Evolutionary conservation across 495 filamentous ascomycete species (phyloP).

Genomic region (Lasiosphaeris hirsuta): DNA sequence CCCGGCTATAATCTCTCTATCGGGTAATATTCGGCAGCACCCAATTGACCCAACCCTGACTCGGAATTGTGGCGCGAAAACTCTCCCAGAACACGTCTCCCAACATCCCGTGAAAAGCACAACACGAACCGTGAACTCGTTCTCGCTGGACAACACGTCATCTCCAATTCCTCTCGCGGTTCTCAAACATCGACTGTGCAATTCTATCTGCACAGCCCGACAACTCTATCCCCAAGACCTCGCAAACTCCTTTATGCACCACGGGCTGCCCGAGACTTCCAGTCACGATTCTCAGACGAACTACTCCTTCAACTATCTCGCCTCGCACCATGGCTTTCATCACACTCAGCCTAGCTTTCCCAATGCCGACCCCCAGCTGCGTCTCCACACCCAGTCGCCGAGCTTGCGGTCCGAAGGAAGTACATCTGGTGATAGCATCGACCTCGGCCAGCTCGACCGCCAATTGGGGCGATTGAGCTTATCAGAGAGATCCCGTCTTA

Average conservation of each 20-base stretch:
- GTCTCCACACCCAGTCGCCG: conserved; percentile 26
- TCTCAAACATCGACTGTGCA: conserved; percentile 33
- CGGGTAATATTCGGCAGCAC: neutral
- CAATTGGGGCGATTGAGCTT: conserved; percentile 43
- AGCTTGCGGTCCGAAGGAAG: conserved; percentile 23
- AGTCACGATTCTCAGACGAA: conserved; percentile 49
- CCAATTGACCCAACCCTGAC: neutral
- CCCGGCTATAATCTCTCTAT: neutral
- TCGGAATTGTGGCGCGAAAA: neutral
- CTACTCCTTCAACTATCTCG: conserved; percentile 35
- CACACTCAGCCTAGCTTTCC: conserved; percentile 46
- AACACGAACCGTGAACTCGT: neutral
- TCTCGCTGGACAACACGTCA: neutral
- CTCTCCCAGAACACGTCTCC: conserved; percentile 12
- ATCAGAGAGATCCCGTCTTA: conserved; percentile 14
- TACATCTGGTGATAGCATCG: conserved; percentile 22
- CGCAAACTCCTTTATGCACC: conserved; percentile 78
- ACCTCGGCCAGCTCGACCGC: conserved; percentile 36
- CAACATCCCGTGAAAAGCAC: neutral
- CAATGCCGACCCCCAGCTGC: conserved; percentile 29
- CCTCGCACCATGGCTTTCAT: conserved; percentile 74
- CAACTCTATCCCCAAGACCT: conserved; percentile 31
- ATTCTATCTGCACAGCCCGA: conserved; percentile 63
- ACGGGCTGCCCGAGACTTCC: conserved; percentile 64
- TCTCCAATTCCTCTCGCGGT: neutral